phyloP scores from a whole-genome alignment of 176 grass and related monocot species.

The Bolboschoenus planiculmis region DNA sequence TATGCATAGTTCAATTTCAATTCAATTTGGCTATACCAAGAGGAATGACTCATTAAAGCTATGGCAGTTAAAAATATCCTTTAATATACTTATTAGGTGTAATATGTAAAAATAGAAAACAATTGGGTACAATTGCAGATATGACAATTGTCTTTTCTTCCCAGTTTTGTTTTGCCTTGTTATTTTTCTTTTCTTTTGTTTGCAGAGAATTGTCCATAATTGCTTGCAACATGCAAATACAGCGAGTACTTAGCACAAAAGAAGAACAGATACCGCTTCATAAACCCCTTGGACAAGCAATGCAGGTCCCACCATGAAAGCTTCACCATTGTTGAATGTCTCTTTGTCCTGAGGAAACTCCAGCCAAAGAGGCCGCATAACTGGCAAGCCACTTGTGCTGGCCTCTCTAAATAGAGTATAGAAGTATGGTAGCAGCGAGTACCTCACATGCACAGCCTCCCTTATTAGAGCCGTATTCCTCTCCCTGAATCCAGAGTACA shows the following conservation, averaged over 20 bases:
- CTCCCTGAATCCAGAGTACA: conserved; percentile 45
- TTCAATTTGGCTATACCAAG: background rate
- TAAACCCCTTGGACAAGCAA: conserved; percentile 82
- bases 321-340: conserved; percentile 84
- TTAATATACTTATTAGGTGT: background rate
- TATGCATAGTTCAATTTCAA: background rate
- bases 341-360: conserved; percentile 92
- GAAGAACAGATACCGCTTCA: conserved; percentile 45
- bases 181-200: background rate
- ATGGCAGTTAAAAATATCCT: background rate
- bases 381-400: conserved; percentile 70
- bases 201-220: conserved; percentile 8
- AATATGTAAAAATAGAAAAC: background rate
- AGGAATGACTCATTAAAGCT: background rate
- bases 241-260: conserved; percentile 7
- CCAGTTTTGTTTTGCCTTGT: background rate
- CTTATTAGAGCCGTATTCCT: conserved; percentile 67
- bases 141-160: background rate
- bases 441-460: conserved; percentile 78
- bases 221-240: background rate
- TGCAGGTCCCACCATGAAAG: conserved; percentile 79
- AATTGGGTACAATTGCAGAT: background rate
- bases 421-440: conserved; percentile 85
- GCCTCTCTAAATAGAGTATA: conserved; percentile 92
- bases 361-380: conserved; percentile 95